Evolutionary conservation across 768 basidiomycete species (phyloP), one percentile per base, ranked within the genome.

Genomic region (Boletus rubropictus): DNA sequence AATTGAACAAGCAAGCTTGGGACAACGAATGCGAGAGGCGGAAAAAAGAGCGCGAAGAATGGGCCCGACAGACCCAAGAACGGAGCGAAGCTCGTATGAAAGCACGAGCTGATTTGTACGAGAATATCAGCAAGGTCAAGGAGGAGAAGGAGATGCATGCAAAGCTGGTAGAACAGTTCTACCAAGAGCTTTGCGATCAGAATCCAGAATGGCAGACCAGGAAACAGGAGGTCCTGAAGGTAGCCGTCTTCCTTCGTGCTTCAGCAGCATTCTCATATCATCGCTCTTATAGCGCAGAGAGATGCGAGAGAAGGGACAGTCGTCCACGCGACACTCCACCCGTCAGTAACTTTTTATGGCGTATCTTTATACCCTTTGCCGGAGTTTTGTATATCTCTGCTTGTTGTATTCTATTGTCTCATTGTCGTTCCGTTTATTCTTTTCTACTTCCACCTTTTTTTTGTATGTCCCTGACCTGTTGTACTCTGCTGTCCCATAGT

Each of bases 121-220:
- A 62, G 59, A 67, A 60, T 54, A 67, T 63, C 56, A 66, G 54
- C 66, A 57, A 59, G 59, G 65, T 76, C 48, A 73, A 70, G 48
- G 66, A 69, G 49, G 73, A 72, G 57, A 66, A 67, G 18, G 65
- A 62, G 41, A 63, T 66, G 50, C 69, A 73, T 34, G 48, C 68
- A 5, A 62, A 65, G 38, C 66, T 81, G 59, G 74, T 77, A 3
- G 71, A 76, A 33, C 74, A 78, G 34, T 72, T 84, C 57, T 68
- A 84, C 39, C 69, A 75, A 33, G 77, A 78, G 33, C 69, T 85
- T 48, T 69, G 77, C 46, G 68, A 73, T 33, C 62, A 69, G 44
- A 80, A 77, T 55, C 83, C 84, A 31, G 83, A 83, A 49, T 82
- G 82, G 77, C 74, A 78, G 50, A 70, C 69, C 18, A 73, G 84